Base-by-base conservation (phyloP, 1,284 basidiomycete species). In the Papiliotrema laurentii region DNA sequence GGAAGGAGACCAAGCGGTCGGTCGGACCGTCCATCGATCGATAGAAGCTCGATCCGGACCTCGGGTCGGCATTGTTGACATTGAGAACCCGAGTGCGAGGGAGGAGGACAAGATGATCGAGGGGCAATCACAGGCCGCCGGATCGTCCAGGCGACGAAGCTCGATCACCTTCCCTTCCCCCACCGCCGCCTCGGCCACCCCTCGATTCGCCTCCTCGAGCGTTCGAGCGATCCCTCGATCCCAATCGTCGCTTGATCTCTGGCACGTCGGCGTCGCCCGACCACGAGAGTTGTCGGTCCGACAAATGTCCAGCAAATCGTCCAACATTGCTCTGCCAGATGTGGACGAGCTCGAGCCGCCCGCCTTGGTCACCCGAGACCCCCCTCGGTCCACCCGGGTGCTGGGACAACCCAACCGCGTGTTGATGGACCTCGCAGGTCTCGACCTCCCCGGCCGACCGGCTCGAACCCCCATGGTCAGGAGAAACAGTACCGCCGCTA, bases 351-450 rank as follows among this genome's bases (percentile, higher is more conserved):
- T 39, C 21, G 30, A 26, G 28, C 51, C 6, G 55, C 59, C 11
- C 35, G 49, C 10, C 31, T 39, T 27, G 28, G 31, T 19, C 49
- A 54, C 13, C 28, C 33, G 11, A 10, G 38, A 27, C 3, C 3
- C 49, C 16, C 19, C 22, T 13, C 53, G 49, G 2, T 54, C 54
- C 2, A 45, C 43, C 3, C 49, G 54, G 27, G 47, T 56, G 27
- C 27, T 68, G 22, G 55, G 50, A 16, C 60, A 63, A 39, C 58
- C 61, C 33, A 66, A 66, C 46, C 56, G 59, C 26, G 61, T 69
- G 1, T 49, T 66, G 34, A 67, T 67, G 67, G 68, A 71, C 56
- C 61, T 71, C 5, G 69, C 69, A 1, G 69, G 69, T 1, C 49
- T 56, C 25, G 67, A 71, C 55, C 11, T 59, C 7, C 58, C 60